These are phyloP conservation scores for Penicillium rolfsii DNA, from an alignment of 2,329 filamentous ascomycete species.

Conservation along the genomic window DNA sequence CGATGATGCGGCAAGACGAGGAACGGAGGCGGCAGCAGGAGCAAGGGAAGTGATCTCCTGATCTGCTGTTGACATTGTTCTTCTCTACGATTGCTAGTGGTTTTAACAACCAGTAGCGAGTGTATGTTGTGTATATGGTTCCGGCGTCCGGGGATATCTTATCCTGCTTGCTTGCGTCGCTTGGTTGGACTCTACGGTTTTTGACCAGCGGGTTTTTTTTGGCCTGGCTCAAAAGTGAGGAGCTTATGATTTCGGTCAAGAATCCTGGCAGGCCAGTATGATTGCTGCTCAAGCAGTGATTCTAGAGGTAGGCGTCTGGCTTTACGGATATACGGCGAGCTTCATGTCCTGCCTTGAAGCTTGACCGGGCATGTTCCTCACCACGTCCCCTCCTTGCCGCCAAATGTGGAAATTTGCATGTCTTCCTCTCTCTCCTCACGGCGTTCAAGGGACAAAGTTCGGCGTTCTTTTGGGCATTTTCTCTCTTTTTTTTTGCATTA, in stretches of 20 bases:
- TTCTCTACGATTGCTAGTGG: conserved; percentile 3
- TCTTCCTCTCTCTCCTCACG: conserved; percentile 27
- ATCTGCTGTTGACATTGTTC: conserved; percentile 4
- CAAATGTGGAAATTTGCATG: conserved; percentile 11
- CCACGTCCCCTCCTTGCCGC: background rate
- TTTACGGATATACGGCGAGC: background rate
- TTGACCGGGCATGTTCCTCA: background rate
- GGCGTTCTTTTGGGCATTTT: conserved; percentile 31
- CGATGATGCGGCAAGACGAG: conserved; percentile 47
- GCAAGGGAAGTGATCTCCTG: conserved; percentile 24
- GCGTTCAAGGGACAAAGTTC: conserved; percentile 24
- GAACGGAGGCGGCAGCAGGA: conserved; percentile 26
- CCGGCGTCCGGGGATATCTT: conserved; percentile 20
- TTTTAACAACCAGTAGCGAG: conserved; percentile 6
- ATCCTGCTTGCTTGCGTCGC: conserved; percentile 19
- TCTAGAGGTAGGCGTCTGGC: background rate
- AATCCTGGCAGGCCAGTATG: background rate
- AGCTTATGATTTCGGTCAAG: background rate
- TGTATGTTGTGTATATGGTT: conserved; percentile 28
- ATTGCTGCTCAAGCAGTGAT: background rate
- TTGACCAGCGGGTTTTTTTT: background rate
- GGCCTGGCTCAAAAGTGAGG: background rate
- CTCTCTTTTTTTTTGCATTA: conserved; percentile 25
- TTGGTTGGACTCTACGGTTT: background rate
- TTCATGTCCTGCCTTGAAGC: background rate